Percentiles rank a stretch among this genome's conserved stretches.
These are phyloP conservation scores for Pichia phayaonensis DNA, from an alignment of 805 yeast species.

Conservation along the genomic window DNA sequence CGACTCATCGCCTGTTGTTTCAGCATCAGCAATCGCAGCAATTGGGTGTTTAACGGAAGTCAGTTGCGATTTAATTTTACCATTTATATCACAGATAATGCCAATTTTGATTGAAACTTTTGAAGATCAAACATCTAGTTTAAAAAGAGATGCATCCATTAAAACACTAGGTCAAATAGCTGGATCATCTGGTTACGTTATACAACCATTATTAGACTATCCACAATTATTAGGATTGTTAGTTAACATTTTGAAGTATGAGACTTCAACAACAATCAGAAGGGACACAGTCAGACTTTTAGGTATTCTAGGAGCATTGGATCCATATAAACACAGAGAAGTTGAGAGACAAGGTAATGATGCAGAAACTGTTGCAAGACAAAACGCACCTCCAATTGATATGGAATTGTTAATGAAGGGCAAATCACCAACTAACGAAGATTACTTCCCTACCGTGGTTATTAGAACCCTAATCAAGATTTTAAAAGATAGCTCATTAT, in stretches of 20 bases:
- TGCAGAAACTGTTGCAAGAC: constrained; percentile 45
- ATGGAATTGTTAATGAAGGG: constrained; percentile 88
- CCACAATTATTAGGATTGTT: constrained; percentile 82
- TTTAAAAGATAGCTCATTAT: constrained; percentile 74
- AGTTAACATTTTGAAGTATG: constrained; percentile 75
- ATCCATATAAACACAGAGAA: constrained; percentile 91
- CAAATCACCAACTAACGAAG: constrained; percentile 86
- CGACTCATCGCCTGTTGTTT: constrained; percentile 70
- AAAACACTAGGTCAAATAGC: constrained; percentile 84
- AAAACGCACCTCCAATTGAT: constrained; percentile 85
- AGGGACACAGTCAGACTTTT: constrained; percentile 83
- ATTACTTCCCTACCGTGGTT: constrained; percentile 92
- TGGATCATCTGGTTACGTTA: constrained; percentile 88
- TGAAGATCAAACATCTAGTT: constrained; percentile 86
- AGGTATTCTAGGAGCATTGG: constrained; percentile 94
- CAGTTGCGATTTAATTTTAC: constrained; percentile 77
- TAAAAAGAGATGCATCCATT: constrained; percentile 84
- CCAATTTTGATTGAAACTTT: constrained; percentile 80
- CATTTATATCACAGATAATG: constrained; percentile 71
- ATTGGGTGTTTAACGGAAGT: constrained; percentile 85
- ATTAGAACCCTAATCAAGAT: constrained; percentile 78
- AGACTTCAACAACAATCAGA: constrained; percentile 63
- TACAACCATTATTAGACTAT: constrained; percentile 84
- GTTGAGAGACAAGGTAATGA: constrained; percentile 54
- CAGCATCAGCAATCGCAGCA: constrained; percentile 77